Evolutionary conservation across 2,329 filamentous ascomycete species (phyloP), one percentile per base, ranked within the genome.

Genomic region (Cladorrhinum sp.): DNA sequence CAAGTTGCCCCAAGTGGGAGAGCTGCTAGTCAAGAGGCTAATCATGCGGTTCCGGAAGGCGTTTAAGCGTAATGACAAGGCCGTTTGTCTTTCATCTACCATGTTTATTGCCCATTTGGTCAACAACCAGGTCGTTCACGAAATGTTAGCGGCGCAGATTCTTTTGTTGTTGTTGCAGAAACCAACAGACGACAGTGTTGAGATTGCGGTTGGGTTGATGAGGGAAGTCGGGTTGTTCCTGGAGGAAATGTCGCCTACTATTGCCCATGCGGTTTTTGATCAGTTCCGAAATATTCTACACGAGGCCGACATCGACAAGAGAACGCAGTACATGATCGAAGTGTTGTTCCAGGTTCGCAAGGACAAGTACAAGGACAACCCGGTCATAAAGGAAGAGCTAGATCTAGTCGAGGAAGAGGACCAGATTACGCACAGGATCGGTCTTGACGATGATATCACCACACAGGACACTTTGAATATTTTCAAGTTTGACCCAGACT

Each of bases 271-370:
- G 23, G 92, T 99, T 7, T 99, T 96, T 71, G 95, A 99, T 71
- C 93, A 96, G 74, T 96, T 99, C 79, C 82, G 95, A 68, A 93
- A 89, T 68, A 97, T 98, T 65, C 79, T 99, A 8, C 93, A 99
- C 77, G 95, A 99, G 75, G 92, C 92, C 50, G 93, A 95, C 71
- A 96, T 99, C 73, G 93, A 98, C 72, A 97, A 96, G 81, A 85
- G 95, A 65, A 93, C 93, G n/a, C 95, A 99, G 77, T 99, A 98
- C 76, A 96, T 96, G 91, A 93, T 99, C 60, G 95, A 99, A 74
- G 95, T 98, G 5, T 78, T 99, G 49, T 99, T 99, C 74, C 93
- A 99, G 77, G 89, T 97, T 59, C 86, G 95, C 65, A 96, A 97
- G 76, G 93, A 98, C 76, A 90, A 90, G 69, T 99, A 96, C 81